Conservation (phyloP, 768 basidiomycete species). For the Filobasidium floriforme region DNA sequence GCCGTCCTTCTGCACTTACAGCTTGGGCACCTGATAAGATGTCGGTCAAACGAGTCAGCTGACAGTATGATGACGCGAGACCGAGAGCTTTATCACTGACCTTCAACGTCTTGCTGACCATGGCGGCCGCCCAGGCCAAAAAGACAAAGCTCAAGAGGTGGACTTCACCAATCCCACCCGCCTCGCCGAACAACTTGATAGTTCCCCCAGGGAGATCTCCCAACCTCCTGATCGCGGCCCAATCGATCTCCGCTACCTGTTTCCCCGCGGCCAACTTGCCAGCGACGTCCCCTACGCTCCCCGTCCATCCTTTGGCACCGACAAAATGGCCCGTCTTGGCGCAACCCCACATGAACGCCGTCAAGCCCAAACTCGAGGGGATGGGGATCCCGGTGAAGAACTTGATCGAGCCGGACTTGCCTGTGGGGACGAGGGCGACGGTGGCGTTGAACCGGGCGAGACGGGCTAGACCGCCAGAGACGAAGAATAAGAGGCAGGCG, state of each 20-base stretch:
- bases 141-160: slow-evolving; percentile 74
- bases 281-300: slow-evolving; percentile 56
- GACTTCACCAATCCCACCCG: slow-evolving; percentile 53
- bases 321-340: slow-evolving; percentile 75
- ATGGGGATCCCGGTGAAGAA: slow-evolving; percentile 99
- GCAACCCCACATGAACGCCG: slow-evolving; percentile 72
- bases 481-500: slow-evolving; percentile 74
- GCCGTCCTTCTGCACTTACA: not conserved
- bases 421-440: slow-evolving; percentile 85
- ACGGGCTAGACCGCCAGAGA: slow-evolving; percentile 91
- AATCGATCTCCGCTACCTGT: slow-evolving; percentile 5
- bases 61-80: no score
- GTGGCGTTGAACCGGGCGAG: slow-evolving; percentile 98
- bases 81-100: slow-evolving; percentile 43
- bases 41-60: not conserved
- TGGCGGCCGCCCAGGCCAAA: slow-evolving; percentile 79
- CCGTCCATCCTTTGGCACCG: slow-evolving; percentile 63
- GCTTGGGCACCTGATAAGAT: slow-evolving; percentile 5
- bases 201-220: slow-evolving; percentile 50
- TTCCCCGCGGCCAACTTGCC: not conserved
- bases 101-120: slow-evolving; percentile 94
- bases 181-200: slow-evolving; percentile 33
- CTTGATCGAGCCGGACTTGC: slow-evolving; percentile 71
- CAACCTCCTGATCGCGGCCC: slow-evolving; percentile 13
- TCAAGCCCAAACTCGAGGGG: slow-evolving; percentile 76